Base-by-base conservation (phyloP, 768 basidiomycete genomes). In the Coprinopsis strossmayeri region DNA sequence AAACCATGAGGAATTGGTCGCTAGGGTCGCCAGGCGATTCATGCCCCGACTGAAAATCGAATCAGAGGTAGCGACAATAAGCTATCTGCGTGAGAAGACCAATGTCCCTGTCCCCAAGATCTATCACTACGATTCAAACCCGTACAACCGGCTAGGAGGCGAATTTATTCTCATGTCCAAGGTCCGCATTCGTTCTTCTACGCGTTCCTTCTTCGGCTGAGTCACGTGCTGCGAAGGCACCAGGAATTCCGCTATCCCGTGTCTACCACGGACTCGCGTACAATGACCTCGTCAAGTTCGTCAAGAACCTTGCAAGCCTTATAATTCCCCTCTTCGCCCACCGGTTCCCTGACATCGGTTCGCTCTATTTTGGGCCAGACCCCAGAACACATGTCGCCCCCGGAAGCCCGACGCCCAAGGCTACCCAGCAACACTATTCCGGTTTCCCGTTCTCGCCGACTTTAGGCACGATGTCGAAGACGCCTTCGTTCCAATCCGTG, bases 141-240 rank as follows among this genome's bases (percentile, higher is more conserved):
- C 88, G 7, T 87, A 79, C 62, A 91, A 92, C 61, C 79, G 85
- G 11, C 71, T 92, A 24, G 90, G 88, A 0, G 85, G 86, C 17
- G 90, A 92, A 63, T 91, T 82, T 56, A 88, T 91, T 54, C 61
- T 92, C 52, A 89, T 91, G 89, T 85, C 85, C 46, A 90, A 84
- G 79, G 88, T 85, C 52, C 37, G 76, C 40, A 66, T 25, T 13
- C 49, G 37, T 13, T 28, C 47, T 34, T 43, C 5, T 34, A 24
- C 34, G 27, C 27, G 25, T 45, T 5, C 12, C 5, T 45, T 28
- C 27, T 17, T 24, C 26, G 21, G 20, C 45, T 53, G 21, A 41
- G 45, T 53, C 57, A 53, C 53, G 54, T 62, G 53, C 53, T 59
- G 46, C 51, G 38, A 43, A 91, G 88, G 89, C 89, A 23, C 68